A percentile compares a stretch with the other conserved stretches of the same genome.
Conservation (phyloP, 768 basidiomycete genomes). For the Trametes cingulata region DNA sequence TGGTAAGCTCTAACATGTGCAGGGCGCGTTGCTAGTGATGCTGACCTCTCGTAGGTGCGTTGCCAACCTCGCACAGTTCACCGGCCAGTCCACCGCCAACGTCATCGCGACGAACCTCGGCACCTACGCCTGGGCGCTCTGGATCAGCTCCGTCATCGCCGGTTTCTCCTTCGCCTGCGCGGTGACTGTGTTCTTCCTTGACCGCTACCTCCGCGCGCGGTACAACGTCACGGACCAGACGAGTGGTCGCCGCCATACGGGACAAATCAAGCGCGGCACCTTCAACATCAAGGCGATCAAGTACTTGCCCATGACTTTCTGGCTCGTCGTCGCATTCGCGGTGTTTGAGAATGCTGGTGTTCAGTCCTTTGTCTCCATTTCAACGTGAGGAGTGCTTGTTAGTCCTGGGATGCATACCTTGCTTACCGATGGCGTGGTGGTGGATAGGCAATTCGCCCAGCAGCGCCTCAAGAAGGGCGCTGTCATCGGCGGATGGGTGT, state of each 20-base stretch:
- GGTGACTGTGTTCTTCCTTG: constrained; percentile 37
- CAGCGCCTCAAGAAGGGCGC: constrained; percentile 44
- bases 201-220: constrained; percentile 36
- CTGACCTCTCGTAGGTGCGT: constrained; percentile 23
- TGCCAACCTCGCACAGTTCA: constrained; percentile 43
- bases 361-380: constrained; percentile 45
- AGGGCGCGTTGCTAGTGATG: not conserved
- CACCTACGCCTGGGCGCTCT: constrained; percentile 43
- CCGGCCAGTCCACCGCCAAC: constrained; percentile 44
- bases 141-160: constrained; percentile 42
- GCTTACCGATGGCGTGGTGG: too few species aligned
- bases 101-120: constrained; percentile 40
- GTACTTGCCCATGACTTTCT: constrained; percentile 41
- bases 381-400: constrained; percentile 33
- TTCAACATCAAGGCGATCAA: constrained; percentile 37
- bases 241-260: constrained; percentile 32
- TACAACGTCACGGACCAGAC: constrained; percentile 42
- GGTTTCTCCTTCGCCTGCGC: constrained; percentile 42
- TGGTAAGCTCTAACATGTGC: constrained; percentile 26
- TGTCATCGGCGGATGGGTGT: constrained; percentile 47
- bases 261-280: constrained; percentile 25
- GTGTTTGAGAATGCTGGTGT: constrained; percentile 46
- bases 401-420: too few species aligned
- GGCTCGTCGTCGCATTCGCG: constrained; percentile 43
- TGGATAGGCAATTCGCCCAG: constrained; percentile 45